Percentiles rank a stretch among this genome's conserved stretches.
Conservation (phyloP, 2,329 filamentous ascomycete genomes). For the Pezizomycotina sp. region DNA sequence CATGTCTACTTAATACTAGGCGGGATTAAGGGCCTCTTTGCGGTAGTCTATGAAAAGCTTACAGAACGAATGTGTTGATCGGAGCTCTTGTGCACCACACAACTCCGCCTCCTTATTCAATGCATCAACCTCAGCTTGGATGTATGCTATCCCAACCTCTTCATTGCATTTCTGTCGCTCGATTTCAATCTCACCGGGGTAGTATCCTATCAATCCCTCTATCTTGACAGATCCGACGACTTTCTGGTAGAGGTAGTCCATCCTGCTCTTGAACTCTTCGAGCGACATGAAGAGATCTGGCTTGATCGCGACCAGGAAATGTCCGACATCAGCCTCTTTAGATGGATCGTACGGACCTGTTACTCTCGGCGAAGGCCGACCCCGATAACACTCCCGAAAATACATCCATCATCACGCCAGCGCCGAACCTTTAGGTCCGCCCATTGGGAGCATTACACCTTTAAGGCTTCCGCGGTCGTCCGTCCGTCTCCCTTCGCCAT, state of each 20-base stretch:
- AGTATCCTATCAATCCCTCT: constrained; percentile 43
- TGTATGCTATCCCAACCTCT: constrained; percentile 42
- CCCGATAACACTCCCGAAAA: constrained; percentile 67
- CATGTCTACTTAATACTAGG: no score
- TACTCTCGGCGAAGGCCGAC: constrained; percentile 60
- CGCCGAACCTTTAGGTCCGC: constrained; percentile 64
- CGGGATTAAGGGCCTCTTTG: no score
- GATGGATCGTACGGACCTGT: constrained; percentile 59
- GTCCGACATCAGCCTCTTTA: constrained; percentile 52
- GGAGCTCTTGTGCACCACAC: constrained; percentile 31
- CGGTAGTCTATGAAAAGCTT: no score
- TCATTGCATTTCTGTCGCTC: constrained; percentile 37
- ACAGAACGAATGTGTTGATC: no score
- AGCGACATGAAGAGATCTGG: constrained; percentile 57
- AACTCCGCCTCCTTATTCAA: constrained; percentile 39
- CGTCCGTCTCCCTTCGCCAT: no score
- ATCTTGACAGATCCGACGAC: constrained; percentile 41
- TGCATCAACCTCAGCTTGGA: constrained; percentile 39
- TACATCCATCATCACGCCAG: constrained; percentile 78
- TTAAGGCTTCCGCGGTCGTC: no score
- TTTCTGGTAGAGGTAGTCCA: constrained; percentile 39
- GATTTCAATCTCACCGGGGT: constrained; percentile 47
- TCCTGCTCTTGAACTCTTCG: constrained; percentile 50
- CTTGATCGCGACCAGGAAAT: constrained; percentile 56
- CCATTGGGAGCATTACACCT: no score